Percentiles rank a stretch among this genome's conserved stretches.
phyloP scores from a whole-genome alignment of 2,329 filamentous ascomycete genomes.

The Sordariomycetes sp. region DNA sequence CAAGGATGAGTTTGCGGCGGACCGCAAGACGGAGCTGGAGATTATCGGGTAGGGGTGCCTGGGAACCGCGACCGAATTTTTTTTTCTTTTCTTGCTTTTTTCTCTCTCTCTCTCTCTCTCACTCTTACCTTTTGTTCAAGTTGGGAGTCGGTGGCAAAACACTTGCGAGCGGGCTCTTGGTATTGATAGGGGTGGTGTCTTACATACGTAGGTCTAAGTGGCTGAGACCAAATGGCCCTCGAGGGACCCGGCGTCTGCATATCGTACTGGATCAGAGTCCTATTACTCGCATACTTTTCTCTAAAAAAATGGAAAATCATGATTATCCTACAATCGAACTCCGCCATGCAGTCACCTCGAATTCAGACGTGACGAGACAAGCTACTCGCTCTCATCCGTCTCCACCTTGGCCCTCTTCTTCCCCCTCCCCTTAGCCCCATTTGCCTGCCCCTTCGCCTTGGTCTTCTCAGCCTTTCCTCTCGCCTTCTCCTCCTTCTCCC shows the following conservation, averaged over 20 bases:
- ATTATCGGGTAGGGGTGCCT: conserved; percentile 38
- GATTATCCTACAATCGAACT: not conserved
- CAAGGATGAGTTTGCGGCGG: conserved; percentile 60
- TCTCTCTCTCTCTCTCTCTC: too few species aligned
- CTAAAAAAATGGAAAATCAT: not conserved
- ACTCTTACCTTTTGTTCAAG: too few species aligned
- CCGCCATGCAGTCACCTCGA: too few species aligned
- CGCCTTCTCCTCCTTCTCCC: conserved; percentile 10
- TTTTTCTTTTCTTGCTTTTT: too few species aligned
- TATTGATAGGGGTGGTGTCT: not conserved
- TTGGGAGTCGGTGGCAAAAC: not conserved
- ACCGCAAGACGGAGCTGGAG: conserved; percentile 51
- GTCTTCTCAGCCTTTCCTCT: conserved; percentile 20
- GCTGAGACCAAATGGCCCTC: not conserved
- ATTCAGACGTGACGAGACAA: not conserved
- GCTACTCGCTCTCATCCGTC: conserved; percentile 2
- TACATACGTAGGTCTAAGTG: not conserved
- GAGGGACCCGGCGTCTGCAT: not conserved
- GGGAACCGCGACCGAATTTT: too few species aligned
- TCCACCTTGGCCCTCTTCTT: conserved; percentile 2
- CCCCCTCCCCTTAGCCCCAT: conserved; percentile 12
- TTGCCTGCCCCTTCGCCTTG: conserved; percentile 17
- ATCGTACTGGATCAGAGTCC: not conserved
- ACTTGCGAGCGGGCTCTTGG: not conserved
- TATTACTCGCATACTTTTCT: not conserved